Percentiles rank a stretch among this genome's conserved stretches.
Conservation (phyloP, 2,329 filamentous ascomycete species). For the Trichoderma harzianum region DNA sequence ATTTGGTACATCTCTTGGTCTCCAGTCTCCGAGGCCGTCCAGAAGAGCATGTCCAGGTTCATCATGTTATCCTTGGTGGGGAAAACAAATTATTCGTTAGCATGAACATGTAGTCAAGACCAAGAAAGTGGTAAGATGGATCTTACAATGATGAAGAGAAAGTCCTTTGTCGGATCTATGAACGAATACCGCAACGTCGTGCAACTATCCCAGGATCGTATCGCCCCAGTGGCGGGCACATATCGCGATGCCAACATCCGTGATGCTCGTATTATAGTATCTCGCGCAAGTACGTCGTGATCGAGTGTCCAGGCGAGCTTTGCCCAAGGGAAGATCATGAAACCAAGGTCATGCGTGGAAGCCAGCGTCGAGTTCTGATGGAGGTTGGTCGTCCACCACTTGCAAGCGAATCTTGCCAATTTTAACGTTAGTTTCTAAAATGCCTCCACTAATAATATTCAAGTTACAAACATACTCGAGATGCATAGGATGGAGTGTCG, state of each 20-base stretch:
- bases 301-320: not conserved
- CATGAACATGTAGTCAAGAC: not conserved
- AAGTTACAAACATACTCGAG: not conserved
- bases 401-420: not conserved
- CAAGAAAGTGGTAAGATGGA: not conserved
- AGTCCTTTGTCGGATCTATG: not conserved
- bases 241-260: not conserved
- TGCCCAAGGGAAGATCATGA: not conserved
- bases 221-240: not conserved
- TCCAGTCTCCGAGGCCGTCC: not conserved
- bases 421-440: not conserved
- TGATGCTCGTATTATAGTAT: not conserved
- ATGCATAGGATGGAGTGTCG: not conserved
- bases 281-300: not conserved
- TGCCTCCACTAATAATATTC: not conserved
- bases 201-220: not conserved
- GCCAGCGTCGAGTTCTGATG: not conserved
- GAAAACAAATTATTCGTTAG: not conserved
- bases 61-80: not conserved
- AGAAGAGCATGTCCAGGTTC: not conserved
- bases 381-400: not conserved
- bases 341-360: not conserved
- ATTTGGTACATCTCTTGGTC: not conserved
- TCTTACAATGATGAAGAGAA: not conserved
- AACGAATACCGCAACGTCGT: not conserved